Evolutionary conservation across 2,329 filamentous ascomycete genomes (phyloP).

Genomic region (Aspergillus unguis): DNA sequence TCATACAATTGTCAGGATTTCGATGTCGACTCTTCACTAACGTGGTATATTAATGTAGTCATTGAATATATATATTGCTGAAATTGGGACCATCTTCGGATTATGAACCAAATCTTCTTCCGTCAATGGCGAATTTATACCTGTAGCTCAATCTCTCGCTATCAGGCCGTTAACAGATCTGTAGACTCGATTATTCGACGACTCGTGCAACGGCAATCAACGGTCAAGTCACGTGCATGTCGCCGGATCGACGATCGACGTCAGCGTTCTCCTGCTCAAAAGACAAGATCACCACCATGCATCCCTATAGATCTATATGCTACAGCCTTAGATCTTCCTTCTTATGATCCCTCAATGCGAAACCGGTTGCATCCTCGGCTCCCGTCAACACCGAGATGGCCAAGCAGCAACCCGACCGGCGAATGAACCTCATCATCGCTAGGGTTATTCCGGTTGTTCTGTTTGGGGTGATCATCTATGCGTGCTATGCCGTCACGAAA

Average conservation of each 20-base stretch:
- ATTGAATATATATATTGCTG: too few species aligned
- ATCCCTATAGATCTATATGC: conserved; percentile 4
- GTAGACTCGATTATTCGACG: too few species aligned
- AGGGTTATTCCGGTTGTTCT: conserved; percentile 69
- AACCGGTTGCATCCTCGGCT: conserved; percentile 11
- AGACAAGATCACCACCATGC: conserved; percentile 11
- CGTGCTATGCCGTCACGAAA: conserved; percentile 67
- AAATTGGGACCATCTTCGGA: too few species aligned
- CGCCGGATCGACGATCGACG: not conserved
- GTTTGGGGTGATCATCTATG: conserved; percentile 63
- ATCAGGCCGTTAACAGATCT: too few species aligned
- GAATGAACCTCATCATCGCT: conserved; percentile 57
- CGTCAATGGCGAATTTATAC: too few species aligned
- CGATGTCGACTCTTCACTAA: too few species aligned
- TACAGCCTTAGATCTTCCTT: conserved; percentile 3
- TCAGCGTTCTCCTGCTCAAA: conserved; percentile 5
- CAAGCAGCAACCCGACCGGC: conserved; percentile 28
- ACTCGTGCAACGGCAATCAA: not conserved
- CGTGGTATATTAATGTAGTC: too few species aligned
- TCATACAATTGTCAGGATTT: too few species aligned
- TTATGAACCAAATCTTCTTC: too few species aligned
- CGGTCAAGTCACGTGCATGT: too few species aligned
- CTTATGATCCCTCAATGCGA: conserved; percentile 14
- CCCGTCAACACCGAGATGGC: conserved; percentile 29
- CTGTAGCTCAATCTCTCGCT: too few species aligned